phyloP scores from a whole-genome alignment of 2,329 filamentous ascomycete species.

The Fusarium redolens region DNA sequence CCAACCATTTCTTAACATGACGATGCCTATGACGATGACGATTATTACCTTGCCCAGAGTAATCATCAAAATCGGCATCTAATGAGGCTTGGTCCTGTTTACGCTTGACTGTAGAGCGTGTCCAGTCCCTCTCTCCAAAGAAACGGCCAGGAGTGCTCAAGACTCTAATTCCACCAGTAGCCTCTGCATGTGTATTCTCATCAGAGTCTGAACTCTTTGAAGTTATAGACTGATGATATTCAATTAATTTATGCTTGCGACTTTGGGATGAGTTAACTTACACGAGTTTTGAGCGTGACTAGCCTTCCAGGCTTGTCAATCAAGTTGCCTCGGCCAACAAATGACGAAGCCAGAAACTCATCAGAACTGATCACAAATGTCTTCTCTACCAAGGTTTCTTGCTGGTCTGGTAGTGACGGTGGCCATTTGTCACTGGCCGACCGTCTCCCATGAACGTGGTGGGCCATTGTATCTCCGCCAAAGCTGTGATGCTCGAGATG shows the following conservation, averaged over 20 bases:
- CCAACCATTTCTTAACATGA: not conserved
- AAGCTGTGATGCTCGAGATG: not conserved
- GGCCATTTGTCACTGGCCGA: not conserved
- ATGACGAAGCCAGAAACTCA: not conserved
- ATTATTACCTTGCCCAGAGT: not conserved
- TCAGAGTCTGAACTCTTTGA: conserved; percentile 4
- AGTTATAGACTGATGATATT: not conserved
- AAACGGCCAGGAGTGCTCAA: not conserved
- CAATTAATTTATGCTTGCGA: not conserved
- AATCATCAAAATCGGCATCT: not conserved
- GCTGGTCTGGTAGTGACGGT: not conserved
- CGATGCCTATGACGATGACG: not conserved
- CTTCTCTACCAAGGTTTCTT: not conserved
- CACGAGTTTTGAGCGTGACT: not conserved
- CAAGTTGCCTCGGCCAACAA: not conserved
- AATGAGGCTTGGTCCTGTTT: not conserved
- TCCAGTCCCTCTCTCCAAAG: not conserved
- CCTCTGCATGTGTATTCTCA: not conserved
- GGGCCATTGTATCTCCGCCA: not conserved
- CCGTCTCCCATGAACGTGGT: not conserved
- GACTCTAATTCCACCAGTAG: not conserved
- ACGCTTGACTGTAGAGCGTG: not conserved
- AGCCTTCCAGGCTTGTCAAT: not conserved
- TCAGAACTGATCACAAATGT: not conserved
- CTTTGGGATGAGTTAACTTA: not conserved